Percentiles rank a stretch among this genome's conserved stretches.
Evolutionary conservation across 1,139 yeast species (phyloP).

Genomic region (Candida buenavistaensis): DNA sequence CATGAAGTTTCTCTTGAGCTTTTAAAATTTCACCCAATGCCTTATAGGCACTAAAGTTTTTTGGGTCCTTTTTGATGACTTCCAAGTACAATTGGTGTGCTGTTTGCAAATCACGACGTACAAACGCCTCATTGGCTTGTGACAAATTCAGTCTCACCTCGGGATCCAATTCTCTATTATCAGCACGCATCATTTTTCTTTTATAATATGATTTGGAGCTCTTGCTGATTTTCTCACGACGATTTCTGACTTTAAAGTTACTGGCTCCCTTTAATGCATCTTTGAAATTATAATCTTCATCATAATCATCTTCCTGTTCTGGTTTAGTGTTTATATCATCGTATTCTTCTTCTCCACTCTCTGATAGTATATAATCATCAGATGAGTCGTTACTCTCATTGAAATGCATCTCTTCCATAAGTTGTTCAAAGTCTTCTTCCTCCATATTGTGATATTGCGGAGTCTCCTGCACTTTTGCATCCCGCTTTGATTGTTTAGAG

Average conservation of each 20-base stretch:
- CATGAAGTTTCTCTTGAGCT: slow-evolving; percentile 62
- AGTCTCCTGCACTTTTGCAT: not conserved
- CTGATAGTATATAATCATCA: slow-evolving; percentile 10
- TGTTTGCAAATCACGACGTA: slow-evolving; percentile 56
- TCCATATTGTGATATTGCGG: slow-evolving; percentile 2
- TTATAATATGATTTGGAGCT: slow-evolving; percentile 32
- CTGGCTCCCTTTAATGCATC: slow-evolving; percentile 66
- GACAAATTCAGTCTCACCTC: slow-evolving; percentile 67
- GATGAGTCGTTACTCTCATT: slow-evolving; percentile 14
- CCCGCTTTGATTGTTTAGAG: not conserved
- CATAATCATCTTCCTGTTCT: slow-evolving; percentile 26
- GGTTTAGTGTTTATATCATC: slow-evolving; percentile 7
- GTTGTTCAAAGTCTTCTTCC: slow-evolving; percentile 15
- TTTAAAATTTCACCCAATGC: slow-evolving; percentile 83
- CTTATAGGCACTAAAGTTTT: slow-evolving; percentile 80
- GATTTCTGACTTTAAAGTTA: slow-evolving; percentile 53
- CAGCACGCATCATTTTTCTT: slow-evolving; percentile 35
- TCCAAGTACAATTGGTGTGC: slow-evolving; percentile 71
- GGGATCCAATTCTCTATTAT: slow-evolving; percentile 58
- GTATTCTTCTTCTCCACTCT: slow-evolving; percentile 12
- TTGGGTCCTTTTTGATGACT: slow-evolving; percentile 75
- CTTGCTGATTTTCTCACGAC: slow-evolving; percentile 31
- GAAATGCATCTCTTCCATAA: slow-evolving; percentile 14
- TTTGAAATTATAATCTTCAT: slow-evolving; percentile 50
- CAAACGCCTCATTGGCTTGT: slow-evolving; percentile 80